phyloP scores from a whole-genome alignment of 2,329 filamentous ascomycete genomes.

The Juglanconis sp. region DNA sequence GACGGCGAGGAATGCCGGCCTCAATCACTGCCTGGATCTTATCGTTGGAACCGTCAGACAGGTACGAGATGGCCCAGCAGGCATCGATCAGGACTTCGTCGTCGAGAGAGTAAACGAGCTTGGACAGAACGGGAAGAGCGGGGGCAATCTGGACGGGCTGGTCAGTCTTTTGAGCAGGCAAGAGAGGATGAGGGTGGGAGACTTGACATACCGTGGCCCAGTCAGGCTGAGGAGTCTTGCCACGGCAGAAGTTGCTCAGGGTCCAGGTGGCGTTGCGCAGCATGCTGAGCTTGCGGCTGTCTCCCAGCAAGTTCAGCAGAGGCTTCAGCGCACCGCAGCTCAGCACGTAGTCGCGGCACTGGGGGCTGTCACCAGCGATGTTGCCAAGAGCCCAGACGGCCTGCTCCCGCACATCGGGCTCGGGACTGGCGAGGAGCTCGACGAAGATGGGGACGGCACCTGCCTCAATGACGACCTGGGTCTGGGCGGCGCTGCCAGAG shows the following conservation, averaged over 20 bases:
- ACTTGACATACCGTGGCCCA: slow-evolving; percentile 78
- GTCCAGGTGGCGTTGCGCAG: slow-evolving; percentile 98
- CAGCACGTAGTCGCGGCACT: slow-evolving; percentile 95
- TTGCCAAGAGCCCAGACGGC: slow-evolving; percentile 98
- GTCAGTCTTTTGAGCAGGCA: slow-evolving; percentile 10
- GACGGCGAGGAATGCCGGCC: slow-evolving; percentile 90
- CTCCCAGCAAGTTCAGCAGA: slow-evolving; percentile 82
- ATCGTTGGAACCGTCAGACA: slow-evolving; percentile 96
- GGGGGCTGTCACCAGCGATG: slow-evolving; percentile 96
- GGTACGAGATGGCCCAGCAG: slow-evolving; percentile 98
- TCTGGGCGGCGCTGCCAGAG: slow-evolving; percentile 93
- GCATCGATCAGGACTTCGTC: slow-evolving; percentile 98
- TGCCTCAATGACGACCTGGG: slow-evolving; percentile 97
- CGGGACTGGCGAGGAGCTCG: slow-evolving; percentile 89
- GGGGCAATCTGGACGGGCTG: slow-evolving; percentile 72
- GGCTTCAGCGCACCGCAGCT: slow-evolving; percentile 88
- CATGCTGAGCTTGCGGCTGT: slow-evolving; percentile 99
- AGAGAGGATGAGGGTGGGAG: background rate
- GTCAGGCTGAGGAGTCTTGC: slow-evolving; percentile 97
- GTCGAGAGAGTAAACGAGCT: slow-evolving; percentile 97
- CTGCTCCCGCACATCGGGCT: slow-evolving; percentile 96
- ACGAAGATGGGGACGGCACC: slow-evolving; percentile 98
- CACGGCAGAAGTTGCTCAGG: slow-evolving; percentile 98
- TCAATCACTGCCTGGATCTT: slow-evolving; percentile 99
- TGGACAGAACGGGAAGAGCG: slow-evolving; percentile 89